Evolutionary conservation across 2,329 filamentous ascomycete species (phyloP).

Genomic region (Aspergillus pseudotamarii): DNA sequence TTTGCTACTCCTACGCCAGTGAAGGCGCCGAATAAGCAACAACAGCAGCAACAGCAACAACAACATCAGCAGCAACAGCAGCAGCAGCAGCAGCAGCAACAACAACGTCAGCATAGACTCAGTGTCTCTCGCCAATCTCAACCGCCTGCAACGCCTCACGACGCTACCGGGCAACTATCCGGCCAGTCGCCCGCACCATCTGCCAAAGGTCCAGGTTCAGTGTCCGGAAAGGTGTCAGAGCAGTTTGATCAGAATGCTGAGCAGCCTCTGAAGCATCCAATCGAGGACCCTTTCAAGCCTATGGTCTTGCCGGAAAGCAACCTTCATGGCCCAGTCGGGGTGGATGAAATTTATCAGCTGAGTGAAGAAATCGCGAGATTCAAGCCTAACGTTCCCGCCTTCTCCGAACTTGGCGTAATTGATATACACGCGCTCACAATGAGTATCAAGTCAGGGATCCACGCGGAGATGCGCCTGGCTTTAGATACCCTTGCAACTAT

Average conservation of each 20-base stretch:
- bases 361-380: conserved; percentile 68
- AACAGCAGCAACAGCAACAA: conserved; percentile 24
- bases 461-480: conserved; percentile 85
- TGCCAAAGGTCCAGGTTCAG: conserved; percentile 28
- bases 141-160: conserved; percentile 32
- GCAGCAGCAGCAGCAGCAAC: conserved; percentile 22
- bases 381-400: conserved; percentile 73
- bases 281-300: conserved; percentile 51
- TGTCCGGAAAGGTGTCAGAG: conserved; percentile 31
- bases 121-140: conserved; percentile 39
- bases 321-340: conserved; percentile 72
- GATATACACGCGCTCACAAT: conserved; percentile 88
- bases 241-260: conserved; percentile 35
- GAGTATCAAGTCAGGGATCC: conserved; percentile 86
- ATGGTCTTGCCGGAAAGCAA: conserved; percentile 52
- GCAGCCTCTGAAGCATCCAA: conserved; percentile 40
- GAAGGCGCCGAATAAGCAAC: conserved; percentile 36
- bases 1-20: conserved; percentile 42
- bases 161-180: conserved; percentile 31
- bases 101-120: conserved; percentile 30
- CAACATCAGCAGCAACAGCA: conserved; percentile 10
- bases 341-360: conserved; percentile 65
- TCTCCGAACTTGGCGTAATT: conserved; percentile 80
- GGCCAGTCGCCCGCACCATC: conserved; percentile 33
- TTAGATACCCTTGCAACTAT: conserved; percentile 79